A percentile compares a stretch with the other conserved stretches of the same genome.
Evolutionary conservation across 2,329 filamentous ascomycete genomes (phyloP).

Genomic region (Fusarium euwallaceae): DNA sequence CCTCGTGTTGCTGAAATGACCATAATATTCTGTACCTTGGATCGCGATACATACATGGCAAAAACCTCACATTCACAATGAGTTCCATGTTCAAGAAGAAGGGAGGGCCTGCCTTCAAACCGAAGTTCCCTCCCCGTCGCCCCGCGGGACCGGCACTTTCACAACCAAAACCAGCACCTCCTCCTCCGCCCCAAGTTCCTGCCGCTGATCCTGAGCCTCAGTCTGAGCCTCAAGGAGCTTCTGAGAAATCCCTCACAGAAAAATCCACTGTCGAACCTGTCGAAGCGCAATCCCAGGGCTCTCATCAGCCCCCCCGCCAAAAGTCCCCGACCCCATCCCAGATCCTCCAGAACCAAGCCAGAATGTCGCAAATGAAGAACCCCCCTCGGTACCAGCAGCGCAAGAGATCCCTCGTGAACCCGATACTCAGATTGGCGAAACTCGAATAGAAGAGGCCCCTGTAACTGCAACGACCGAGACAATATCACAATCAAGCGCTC

Average conservation of each 20-base stretch:
- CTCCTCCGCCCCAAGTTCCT: slow-evolving; percentile 26
- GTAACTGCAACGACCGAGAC: not conserved
- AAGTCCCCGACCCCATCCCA: slow-evolving; percentile 40
- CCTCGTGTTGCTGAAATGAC: slow-evolving; percentile 33
- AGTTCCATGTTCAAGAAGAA: slow-evolving; percentile 78
- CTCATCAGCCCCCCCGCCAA: slow-evolving; percentile 30
- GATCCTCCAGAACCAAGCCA: slow-evolving; percentile 31
- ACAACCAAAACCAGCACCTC: slow-evolving; percentile 38
- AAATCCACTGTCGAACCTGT: not conserved
- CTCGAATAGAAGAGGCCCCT: not conserved
- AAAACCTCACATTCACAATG: slow-evolving; percentile 58
- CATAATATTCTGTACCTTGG: slow-evolving; percentile 14
- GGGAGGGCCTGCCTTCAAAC: slow-evolving; percentile 74
- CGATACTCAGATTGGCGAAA: not conserved
- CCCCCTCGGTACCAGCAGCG: not conserved
- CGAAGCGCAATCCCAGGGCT: slow-evolving; percentile 23
- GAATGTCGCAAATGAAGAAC: slow-evolving; percentile 4
- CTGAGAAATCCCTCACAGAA: slow-evolving; percentile 9
- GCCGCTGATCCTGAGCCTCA: slow-evolving; percentile 28
- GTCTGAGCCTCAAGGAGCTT: slow-evolving; percentile 9
- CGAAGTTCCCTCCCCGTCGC: slow-evolving; percentile 72
- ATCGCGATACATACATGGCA: slow-evolving; percentile 30
- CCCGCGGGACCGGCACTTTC: slow-evolving; percentile 55
- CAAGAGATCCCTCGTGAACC: not conserved
- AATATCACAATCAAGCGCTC: slow-evolving; percentile 1